Percentiles rank a stretch among this genome's conserved stretches.
phyloP scores from a whole-genome alignment of 2,329 filamentous ascomycete species.

The Colletotrichum theobromicola region DNA sequence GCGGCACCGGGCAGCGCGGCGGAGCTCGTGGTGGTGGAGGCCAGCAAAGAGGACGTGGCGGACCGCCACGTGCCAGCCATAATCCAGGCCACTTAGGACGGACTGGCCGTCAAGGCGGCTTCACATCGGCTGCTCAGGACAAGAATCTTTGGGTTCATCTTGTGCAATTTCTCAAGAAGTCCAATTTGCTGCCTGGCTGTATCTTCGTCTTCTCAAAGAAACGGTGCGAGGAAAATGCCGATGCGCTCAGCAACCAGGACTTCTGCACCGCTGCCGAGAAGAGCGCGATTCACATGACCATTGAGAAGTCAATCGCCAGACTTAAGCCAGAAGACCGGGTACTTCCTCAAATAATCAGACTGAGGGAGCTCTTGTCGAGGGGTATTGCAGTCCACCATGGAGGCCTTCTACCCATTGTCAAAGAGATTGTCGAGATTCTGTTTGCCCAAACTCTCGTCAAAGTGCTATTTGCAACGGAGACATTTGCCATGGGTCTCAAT shows the following conservation, averaged over 20 bases:
- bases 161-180: constrained; percentile 87
- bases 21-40: constrained; percentile 58
- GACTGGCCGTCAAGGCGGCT: constrained; percentile 82
- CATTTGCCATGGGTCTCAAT: constrained; percentile 98
- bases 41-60: constrained; percentile 61
- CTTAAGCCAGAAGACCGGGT: constrained; percentile 88
- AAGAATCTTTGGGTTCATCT: constrained; percentile 97
- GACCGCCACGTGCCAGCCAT: constrained; percentile 65
- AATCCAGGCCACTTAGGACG: constrained; percentile 86
- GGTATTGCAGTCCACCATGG: constrained; percentile 97
- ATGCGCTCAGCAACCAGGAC: constrained; percentile 92
- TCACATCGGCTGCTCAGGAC: constrained; percentile 90
- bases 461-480: constrained; percentile 96
- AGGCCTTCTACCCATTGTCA: constrained; percentile 92
- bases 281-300: constrained; percentile 96
- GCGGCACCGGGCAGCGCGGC: constrained; percentile 49
- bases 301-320: constrained; percentile 91
- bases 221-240: constrained; percentile 94
- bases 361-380: constrained; percentile 83
- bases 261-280: constrained; percentile 94
- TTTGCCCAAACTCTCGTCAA: constrained; percentile 96
- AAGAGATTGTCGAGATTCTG: constrained; percentile 95
- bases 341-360: constrained; percentile 89
- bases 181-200: constrained; percentile 86
- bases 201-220: constrained; percentile 99